Evolutionary conservation across 2,329 filamentous ascomycete genomes (phyloP).

Genomic region (Massarina eburnea): DNA sequence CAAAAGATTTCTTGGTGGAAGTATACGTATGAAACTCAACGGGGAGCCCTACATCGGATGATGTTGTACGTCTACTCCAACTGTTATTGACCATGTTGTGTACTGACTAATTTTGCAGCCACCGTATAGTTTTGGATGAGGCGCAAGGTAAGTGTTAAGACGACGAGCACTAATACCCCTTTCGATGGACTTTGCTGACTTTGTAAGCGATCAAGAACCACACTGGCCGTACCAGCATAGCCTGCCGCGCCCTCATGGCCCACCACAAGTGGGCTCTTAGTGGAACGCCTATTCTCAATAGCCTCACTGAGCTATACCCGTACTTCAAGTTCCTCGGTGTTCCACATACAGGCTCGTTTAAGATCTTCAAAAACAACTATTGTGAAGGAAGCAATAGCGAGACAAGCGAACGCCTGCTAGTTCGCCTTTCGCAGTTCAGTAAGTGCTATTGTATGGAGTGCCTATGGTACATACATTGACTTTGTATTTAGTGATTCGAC

Average conservation of each 20-base stretch:
- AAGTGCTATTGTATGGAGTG: slow-evolving; percentile 1
- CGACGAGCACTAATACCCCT: too few species aligned
- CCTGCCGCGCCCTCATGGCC: slow-evolving; percentile 47
- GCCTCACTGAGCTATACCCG: slow-evolving; percentile 32
- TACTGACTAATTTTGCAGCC: slow-evolving; percentile 21
- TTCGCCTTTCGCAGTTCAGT: slow-evolving; percentile 32
- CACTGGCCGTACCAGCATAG: slow-evolving; percentile 43
- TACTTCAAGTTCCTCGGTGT: slow-evolving; percentile 51
- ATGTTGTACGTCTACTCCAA: slow-evolving; percentile 8
- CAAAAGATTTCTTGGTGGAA: slow-evolving; percentile 46
- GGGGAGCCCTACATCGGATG: slow-evolving; percentile 38
- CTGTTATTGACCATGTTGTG: too few species aligned
- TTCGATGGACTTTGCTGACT: background rate
- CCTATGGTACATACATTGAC: background rate
- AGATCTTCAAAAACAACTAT: slow-evolving; percentile 50
- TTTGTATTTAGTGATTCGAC: slow-evolving; percentile 49
- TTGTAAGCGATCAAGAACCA: slow-evolving; percentile 55
- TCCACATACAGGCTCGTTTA: slow-evolving; percentile 43
- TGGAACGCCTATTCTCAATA: slow-evolving; percentile 47
- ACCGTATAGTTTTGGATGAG: slow-evolving; percentile 60
- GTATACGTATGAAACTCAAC: slow-evolving; percentile 26
- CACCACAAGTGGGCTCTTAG: slow-evolving; percentile 47
- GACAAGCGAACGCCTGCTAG: slow-evolving; percentile 37
- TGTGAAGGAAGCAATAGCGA: slow-evolving; percentile 34
- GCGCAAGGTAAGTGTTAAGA: slow-evolving; percentile 53